Conservation (phyloP, 495 filamentous ascomycete genomes). For the Tuber indicum region DNA sequence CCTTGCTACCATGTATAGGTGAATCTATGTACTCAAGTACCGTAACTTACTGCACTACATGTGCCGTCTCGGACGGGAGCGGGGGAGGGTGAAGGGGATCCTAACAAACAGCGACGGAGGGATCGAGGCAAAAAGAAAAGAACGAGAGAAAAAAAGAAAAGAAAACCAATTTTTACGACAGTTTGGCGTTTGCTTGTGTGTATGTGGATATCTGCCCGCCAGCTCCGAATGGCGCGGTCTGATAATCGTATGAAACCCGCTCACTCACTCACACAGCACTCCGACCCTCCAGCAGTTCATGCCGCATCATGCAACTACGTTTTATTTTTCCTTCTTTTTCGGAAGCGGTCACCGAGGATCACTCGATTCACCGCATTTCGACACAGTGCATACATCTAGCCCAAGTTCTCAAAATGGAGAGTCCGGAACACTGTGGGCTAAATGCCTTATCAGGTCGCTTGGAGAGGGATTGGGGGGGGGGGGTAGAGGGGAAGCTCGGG, state of each 20-base stretch:
- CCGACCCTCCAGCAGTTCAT: constrained; percentile 5
- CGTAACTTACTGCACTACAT: background rate
- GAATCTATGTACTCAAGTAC: background rate
- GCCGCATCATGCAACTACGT: background rate
- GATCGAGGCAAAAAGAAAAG: background rate
- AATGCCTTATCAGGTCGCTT: background rate
- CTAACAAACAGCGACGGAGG: background rate
- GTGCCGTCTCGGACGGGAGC: background rate
- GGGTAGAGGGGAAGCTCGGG: background rate
- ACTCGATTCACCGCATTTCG: background rate
- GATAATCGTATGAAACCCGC: background rate
- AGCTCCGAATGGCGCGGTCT: background rate
- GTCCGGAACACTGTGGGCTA: background rate
- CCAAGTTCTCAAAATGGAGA: background rate
- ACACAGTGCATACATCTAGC: background rate
- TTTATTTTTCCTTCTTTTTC: background rate
- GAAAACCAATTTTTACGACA: background rate
- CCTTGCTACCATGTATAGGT: background rate
- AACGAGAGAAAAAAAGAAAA: background rate
- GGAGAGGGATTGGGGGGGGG: background rate
- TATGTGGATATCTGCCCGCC: background rate
- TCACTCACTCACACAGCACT: background rate
- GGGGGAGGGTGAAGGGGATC: background rate
- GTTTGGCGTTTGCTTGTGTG: background rate
- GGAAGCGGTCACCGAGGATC: background rate